These are phyloP conservation scores for Acacia confusa DNA, from an alignment of 306 rosid species.

Conservation along the genomic window DNA sequence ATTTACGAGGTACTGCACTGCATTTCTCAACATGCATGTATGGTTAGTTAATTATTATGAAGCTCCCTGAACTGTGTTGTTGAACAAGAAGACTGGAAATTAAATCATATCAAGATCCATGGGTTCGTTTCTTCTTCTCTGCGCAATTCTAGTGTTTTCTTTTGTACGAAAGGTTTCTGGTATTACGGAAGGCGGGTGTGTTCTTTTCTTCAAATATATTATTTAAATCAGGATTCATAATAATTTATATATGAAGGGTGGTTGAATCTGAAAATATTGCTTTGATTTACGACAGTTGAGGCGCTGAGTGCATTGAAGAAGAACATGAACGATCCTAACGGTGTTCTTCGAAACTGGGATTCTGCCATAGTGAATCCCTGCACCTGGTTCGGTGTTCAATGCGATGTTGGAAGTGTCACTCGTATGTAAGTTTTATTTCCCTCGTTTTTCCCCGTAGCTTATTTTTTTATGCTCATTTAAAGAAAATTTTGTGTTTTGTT, in stretches of 20 bases:
- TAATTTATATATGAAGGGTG: not conserved
- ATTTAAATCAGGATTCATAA: not conserved
- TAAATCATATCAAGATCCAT: not conserved
- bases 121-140: not conserved
- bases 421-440: not conserved
- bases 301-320: not conserved
- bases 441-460: not conserved
- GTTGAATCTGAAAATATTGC: not conserved
- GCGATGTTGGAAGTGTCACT: not conserved
- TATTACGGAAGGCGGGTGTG: no score
- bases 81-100: not conserved
- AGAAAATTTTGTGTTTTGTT: not conserved
- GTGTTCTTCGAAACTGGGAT: not conserved
- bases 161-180: not conserved
- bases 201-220: not conserved
- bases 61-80: not conserved
- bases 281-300: not conserved
- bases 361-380: not conserved
- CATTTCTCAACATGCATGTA: not conserved
- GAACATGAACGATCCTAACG: not conserved
- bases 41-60: not conserved
- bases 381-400: not conserved
- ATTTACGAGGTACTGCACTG: not conserved
- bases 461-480: no score
- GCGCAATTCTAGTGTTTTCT: not conserved